These are phyloP conservation scores for Cutaneotrichosporon sp. DNA, from an alignment of 1,284 basidiomycete genomes.

Conservation along the genomic window DNA sequence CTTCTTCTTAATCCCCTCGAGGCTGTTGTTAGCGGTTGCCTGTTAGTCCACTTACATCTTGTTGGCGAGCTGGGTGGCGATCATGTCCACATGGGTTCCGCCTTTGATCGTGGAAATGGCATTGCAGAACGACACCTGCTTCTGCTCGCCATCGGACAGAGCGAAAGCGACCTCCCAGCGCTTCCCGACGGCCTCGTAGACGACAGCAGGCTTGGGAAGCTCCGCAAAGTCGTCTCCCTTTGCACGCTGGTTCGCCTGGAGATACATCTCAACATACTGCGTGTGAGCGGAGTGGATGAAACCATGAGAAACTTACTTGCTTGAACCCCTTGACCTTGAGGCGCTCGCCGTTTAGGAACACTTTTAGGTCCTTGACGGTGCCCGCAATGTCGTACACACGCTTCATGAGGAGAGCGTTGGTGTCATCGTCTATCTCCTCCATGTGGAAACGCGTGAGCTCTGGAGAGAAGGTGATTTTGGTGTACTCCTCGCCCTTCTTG, in stretches of 20 bases:
- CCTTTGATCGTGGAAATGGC: conserved; percentile 97
- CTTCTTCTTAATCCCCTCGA: conserved; percentile 84
- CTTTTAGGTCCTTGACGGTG: conserved; percentile 88
- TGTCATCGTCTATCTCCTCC: conserved; percentile 87
- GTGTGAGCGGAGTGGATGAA: conserved; percentile 1
- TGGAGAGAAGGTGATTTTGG: conserved; percentile 90
- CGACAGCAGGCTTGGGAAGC: conserved; percentile 66
- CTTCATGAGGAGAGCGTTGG: conserved; percentile 81
- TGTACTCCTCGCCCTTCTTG: conserved; percentile 79
- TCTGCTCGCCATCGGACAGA: conserved; percentile 77
- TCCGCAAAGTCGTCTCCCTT: conserved; percentile 63
- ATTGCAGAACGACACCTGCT: conserved; percentile 96
- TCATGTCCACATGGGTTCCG: conserved; percentile 84
- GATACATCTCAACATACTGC: conserved; percentile 87
- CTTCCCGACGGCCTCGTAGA: conserved; percentile 70
- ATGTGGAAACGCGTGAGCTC: conserved; percentile 91
- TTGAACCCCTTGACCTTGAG: conserved; percentile 95
- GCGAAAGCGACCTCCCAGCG: conserved; percentile 98
- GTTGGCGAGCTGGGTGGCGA: conserved; percentile 87
- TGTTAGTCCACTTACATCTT: conserved; percentile 51
- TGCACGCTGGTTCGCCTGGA: conserved; percentile 58
- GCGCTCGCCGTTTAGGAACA: conserved; percentile 85
- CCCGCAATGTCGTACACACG: conserved; percentile 98
- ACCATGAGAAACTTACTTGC: conserved; percentile 56
- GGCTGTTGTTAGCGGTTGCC: no score